Base-by-base conservation (phyloP, 2,329 filamentous ascomycete genomes). In the Botrytis medusae region DNA sequence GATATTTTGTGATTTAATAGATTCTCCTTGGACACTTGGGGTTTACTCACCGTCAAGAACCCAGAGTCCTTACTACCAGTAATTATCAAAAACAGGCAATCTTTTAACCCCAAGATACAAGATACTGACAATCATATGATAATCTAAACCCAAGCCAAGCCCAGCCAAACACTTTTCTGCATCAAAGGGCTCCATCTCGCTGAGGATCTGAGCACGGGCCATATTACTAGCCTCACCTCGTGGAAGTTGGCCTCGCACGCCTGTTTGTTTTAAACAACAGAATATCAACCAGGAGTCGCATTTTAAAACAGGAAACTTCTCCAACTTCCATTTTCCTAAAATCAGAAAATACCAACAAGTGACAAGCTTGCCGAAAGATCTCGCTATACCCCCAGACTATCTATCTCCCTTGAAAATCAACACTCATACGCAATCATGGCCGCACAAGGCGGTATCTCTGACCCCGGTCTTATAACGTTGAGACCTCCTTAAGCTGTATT, bases 391-490 rank as follows among this genome's bases (percentile, higher is more conserved):
- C 42, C 25, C 20, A 44, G 37, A 20, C 12, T 25, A 51, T n/a
- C 40, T 1, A 60, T 69, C 51, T 51, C 25, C n/a, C 34, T 18
- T 61, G 29, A 54, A 70, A 70, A 57, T 70, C 42, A 62, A 57
- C 65, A 44, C 44, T 29, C 48, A 42, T 59, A 25, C 51, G 67
- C 62, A 59, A 71, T 69, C 57, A 75, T 78, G 76, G 72, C 80
- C 74, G 76, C 79, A 73, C 78, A 78, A 82, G 89, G 88, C 77
- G 89, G 89, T 79, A 91, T 91, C 82, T 90, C 89, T 75, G 89
- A 91, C 84, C 89, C 89, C 77, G 87, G 88, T 79, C 87, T 91
- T 79, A 91, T 91, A 84, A 89, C 89, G 89, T 90, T 81, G 75
- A 85, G 82, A 74, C 69, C 74, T 75, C 78, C 74, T 75, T 72